Conservation (phyloP, 495 filamentous ascomycete genomes). For the Podospora sp. region DNA sequence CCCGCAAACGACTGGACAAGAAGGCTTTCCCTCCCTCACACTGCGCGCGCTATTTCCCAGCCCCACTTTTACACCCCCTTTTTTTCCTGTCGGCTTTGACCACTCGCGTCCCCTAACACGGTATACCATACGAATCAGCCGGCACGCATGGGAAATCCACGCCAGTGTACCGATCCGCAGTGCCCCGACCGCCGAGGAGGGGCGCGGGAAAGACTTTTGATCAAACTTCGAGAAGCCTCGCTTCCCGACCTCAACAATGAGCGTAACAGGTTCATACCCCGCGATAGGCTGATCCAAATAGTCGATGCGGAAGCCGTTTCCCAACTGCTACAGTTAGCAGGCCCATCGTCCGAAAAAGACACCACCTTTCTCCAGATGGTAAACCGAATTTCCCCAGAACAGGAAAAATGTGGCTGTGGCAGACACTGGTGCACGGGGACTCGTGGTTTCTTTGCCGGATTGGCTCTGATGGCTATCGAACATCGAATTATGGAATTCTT, state of each 20-base stretch:
- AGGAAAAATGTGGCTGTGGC: neutral
- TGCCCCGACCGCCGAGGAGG: neutral
- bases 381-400: neutral
- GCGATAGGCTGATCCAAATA: neutral
- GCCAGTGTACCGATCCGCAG: neutral
- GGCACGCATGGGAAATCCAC: neutral
- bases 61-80: neutral
- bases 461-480: neutral
- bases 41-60: neutral
- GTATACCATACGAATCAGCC: neutral
- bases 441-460: neutral
- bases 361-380: neutral
- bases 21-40: neutral
- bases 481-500: slow-evolving; percentile 2
- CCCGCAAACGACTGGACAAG: neutral
- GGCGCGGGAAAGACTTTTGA: neutral
- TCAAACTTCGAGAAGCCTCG: neutral
- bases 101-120: neutral
- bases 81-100: neutral
- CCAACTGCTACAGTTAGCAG: neutral
- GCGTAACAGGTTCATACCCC: neutral
- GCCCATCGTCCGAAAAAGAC: neutral
- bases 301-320: neutral
- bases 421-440: neutral
- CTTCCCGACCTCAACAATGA: neutral